Percentiles rank a stretch among this genome's conserved stretches.
phyloP scores from a whole-genome alignment of 2,329 filamentous ascomycete species.

The Pseudocercospora cruenta region DNA sequence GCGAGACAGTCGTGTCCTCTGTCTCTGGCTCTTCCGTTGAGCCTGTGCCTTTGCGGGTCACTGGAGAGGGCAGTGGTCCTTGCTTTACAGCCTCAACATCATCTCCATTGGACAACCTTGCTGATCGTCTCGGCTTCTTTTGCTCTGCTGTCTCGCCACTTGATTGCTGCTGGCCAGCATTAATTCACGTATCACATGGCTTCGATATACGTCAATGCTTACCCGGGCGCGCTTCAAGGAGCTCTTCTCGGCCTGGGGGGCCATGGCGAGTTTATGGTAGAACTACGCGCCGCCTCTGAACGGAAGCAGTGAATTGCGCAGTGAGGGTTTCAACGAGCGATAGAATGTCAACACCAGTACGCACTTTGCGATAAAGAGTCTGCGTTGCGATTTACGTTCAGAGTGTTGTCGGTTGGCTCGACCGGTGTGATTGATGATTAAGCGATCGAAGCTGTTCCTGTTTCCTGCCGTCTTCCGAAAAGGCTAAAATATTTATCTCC shows the following conservation, averaged over 20 bases:
- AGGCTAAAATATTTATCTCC: background rate
- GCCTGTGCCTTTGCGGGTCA: conserved; percentile 69
- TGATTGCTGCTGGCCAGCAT: conserved; percentile 59
- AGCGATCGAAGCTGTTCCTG: background rate
- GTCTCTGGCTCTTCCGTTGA: conserved; percentile 51
- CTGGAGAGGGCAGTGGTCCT: conserved; percentile 77
- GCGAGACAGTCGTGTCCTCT: conserved; percentile 24
- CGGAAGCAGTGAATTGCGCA: background rate
- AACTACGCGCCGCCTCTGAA: background rate
- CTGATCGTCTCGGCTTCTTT: conserved; percentile 83
- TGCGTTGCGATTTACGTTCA: background rate
- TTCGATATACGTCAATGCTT: conserved; percentile 42
- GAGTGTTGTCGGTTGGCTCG: conserved; percentile 1
- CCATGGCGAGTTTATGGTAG: conserved; percentile 28
- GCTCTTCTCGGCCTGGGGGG: conserved; percentile 65
- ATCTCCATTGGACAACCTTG: conserved; percentile 60
- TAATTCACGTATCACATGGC: background rate
- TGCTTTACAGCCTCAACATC: conserved; percentile 47
- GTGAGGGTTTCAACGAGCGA: background rate
- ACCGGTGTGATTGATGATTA: conserved; percentile 2
- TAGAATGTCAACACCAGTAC: background rate
- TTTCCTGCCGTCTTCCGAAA: background rate
- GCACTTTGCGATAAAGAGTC: background rate
- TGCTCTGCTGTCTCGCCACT: conserved; percentile 66
- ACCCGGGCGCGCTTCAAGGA: conserved; percentile 83